Evolutionary conservation across 495 filamentous ascomycete species (phyloP).

Genomic region (Podospora didyma): DNA sequence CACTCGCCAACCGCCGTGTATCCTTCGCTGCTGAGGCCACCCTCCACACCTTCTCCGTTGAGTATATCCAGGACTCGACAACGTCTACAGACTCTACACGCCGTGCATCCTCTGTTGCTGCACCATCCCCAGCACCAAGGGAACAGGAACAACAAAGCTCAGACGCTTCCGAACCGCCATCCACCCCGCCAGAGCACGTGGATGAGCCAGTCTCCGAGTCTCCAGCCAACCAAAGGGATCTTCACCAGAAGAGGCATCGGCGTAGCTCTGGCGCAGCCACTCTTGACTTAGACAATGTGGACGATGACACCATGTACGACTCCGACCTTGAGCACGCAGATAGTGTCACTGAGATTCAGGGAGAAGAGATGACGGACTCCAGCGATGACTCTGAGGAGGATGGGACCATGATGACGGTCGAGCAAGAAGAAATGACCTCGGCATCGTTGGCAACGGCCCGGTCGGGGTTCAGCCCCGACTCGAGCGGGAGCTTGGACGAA

Average conservation of each 20-base stretch:
- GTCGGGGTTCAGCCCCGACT: slow-evolving; percentile 56
- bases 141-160: slow-evolving; percentile 28
- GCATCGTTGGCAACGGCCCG: slow-evolving; percentile 56
- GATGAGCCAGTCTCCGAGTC: slow-evolving; percentile 61
- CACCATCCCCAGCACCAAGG: slow-evolving; percentile 41
- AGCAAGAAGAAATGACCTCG: slow-evolving; percentile 64
- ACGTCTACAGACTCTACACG: slow-evolving; percentile 76
- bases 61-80: slow-evolving; percentile 82
- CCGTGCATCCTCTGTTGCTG: slow-evolving; percentile 56
- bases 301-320: slow-evolving; percentile 69
- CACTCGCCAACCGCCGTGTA: slow-evolving; percentile 86
- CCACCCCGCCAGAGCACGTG: slow-evolving; percentile 57
- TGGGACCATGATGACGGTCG: slow-evolving; percentile 71
- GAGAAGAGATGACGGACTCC: slow-evolving; percentile 50
- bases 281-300: slow-evolving; percentile 53
- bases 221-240: slow-evolving; percentile 64
- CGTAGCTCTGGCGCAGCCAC: slow-evolving; percentile 61
- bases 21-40: slow-evolving; percentile 98
- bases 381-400: slow-evolving; percentile 59
- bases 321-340: slow-evolving; percentile 61
- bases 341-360: slow-evolving; percentile 49
- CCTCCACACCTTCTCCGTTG: slow-evolving; percentile 95
- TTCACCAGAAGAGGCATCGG: slow-evolving; percentile 62
- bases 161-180: slow-evolving; percentile 58
- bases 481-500: slow-evolving; percentile 67